These are phyloP conservation scores for Pseudopyricularia javanii DNA, from an alignment of 2,329 filamentous ascomycete genomes.

Conservation along the genomic window DNA sequence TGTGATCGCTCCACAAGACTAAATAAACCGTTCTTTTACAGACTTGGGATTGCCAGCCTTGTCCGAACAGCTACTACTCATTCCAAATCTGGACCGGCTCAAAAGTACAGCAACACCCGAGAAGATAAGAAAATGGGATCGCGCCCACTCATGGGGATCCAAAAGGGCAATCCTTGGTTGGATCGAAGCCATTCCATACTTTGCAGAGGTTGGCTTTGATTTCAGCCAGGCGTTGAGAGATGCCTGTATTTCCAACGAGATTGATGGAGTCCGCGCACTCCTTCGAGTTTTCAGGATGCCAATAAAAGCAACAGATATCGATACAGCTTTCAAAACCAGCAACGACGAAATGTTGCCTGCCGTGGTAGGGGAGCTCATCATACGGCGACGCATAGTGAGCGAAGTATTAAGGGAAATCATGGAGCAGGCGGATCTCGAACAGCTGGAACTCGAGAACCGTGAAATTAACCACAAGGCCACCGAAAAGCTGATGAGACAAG, in stretches of 20 bases:
- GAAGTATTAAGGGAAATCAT: not conserved
- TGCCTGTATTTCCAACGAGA: not conserved
- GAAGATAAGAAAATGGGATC: not conserved
- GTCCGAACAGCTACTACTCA: not conserved
- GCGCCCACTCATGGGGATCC: not conserved
- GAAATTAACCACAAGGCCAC: too few relatives aligned
- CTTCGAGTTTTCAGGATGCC: not conserved
- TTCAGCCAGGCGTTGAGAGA: not conserved
- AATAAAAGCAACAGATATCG: not conserved
- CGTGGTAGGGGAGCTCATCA: not conserved
- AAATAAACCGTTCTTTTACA: not conserved
- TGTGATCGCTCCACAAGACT: not conserved
- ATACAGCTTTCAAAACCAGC: not conserved
- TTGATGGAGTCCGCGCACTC: not conserved
- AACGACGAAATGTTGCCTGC: not conserved
- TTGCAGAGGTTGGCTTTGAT: not conserved
- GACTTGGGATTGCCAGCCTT: not conserved
- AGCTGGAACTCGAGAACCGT: not conserved
- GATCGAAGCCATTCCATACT: not conserved
- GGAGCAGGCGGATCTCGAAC: not conserved
- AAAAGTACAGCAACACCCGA: not conserved
- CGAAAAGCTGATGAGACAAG: not conserved
- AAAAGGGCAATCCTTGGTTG: not conserved
- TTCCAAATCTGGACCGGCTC: not conserved
- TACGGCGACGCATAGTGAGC: not conserved